Conservation (phyloP, 202 grass and related monocot species). For the Schoenoplectus tabernaemontani region DNA sequence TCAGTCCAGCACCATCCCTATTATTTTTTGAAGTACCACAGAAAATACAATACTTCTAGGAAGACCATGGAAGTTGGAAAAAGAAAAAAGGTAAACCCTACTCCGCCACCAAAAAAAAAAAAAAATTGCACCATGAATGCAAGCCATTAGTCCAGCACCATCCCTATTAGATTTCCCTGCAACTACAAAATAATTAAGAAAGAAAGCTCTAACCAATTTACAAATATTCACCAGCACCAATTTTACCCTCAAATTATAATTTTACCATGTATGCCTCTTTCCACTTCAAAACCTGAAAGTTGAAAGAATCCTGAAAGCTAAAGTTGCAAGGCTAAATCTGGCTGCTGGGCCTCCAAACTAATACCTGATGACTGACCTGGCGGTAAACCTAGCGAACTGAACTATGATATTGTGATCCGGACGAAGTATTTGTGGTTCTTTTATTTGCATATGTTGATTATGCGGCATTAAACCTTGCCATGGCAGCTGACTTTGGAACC, state of each 20-base stretch:
- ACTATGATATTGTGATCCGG: constrained; percentile 94
- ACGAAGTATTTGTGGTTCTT: constrained; percentile 46
- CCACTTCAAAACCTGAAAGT: background rate
- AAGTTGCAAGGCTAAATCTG: constrained; percentile 92
- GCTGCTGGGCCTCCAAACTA: constrained; percentile 91
- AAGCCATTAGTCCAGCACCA: constrained; percentile 13
- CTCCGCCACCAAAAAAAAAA: background rate
- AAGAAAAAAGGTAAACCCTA: constrained; percentile 16
- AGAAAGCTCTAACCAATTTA: constrained; percentile 12
- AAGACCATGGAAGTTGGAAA: constrained; percentile 6
- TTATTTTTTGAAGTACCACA: no score
- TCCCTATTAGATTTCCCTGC: constrained; percentile 1
- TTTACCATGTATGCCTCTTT: background rate
- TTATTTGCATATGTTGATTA: constrained; percentile 58
- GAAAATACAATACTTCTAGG: constrained; percentile 16
- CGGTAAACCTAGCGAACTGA: constrained; percentile 68
- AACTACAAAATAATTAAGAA: constrained; percentile 12
- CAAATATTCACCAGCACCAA: constrained; percentile 11
- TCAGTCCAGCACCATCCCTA: no score
- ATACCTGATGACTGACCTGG: constrained; percentile 70
- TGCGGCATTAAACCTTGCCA: constrained; percentile 67
- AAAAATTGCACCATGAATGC: background rate
- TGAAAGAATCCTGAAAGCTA: constrained; percentile 29
- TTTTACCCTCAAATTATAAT: background rate
- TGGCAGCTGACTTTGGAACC: constrained; percentile 49